phyloP scores from a whole-genome alignment of 768 basidiomycete genomes.

The Russula sp. region DNA sequence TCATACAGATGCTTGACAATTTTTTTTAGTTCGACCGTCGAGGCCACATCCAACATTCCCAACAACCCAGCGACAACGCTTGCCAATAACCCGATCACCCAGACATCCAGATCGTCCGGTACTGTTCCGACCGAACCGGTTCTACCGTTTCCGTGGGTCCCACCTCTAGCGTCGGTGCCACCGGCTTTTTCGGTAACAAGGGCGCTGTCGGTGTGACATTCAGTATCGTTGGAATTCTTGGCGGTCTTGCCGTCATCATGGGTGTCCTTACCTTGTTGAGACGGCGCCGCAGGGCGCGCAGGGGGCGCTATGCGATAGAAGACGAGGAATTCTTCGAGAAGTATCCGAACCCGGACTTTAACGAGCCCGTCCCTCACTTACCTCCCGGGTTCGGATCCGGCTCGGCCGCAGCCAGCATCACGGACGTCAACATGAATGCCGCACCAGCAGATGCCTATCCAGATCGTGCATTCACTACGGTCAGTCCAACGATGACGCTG shows the following conservation, averaged over 20 bases:
- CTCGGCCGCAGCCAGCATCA: background rate
- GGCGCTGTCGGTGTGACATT: slow-evolving; percentile 32
- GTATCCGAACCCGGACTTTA: background rate
- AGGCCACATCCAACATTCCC: background rate
- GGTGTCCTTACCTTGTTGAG: background rate
- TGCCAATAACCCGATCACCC: background rate
- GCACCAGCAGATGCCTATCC: slow-evolving; percentile 25
- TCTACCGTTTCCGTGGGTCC: background rate
- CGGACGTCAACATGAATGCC: slow-evolving; percentile 2
- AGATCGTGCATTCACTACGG: slow-evolving; percentile 26
- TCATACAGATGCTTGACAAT: background rate
- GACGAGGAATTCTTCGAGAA: slow-evolving; percentile 25
- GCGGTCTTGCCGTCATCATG: slow-evolving; percentile 13
- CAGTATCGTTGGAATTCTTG: slow-evolving; percentile 30
- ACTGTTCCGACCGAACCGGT: background rate
- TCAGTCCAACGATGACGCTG: background rate
- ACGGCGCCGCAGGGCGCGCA: slow-evolving; percentile 9
- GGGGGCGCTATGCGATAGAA: background rate
- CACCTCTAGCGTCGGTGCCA: background rate
- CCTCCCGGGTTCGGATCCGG: slow-evolving; percentile 13
- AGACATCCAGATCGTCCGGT: background rate
- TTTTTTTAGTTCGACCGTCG: background rate
- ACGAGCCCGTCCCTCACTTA: background rate
- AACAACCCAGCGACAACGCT: background rate
- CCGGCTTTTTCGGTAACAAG: slow-evolving; percentile 26